Evolutionary conservation across 1,284 basidiomycete species (phyloP), one percentile per base, ranked within the genome.

Genomic region (Sporisorium iseilematis-ciliati): DNA sequence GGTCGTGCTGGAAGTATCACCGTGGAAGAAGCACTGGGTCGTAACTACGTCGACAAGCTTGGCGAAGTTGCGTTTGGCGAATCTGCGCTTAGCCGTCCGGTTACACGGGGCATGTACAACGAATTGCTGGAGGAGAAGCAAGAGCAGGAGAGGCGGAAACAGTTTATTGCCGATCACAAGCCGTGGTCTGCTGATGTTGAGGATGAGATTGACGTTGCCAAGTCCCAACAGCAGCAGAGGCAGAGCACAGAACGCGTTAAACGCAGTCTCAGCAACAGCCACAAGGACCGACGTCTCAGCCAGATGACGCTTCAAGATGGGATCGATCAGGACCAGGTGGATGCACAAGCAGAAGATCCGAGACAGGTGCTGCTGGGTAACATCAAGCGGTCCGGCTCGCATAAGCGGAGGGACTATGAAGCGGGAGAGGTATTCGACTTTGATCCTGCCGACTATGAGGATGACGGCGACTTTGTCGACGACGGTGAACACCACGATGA

Each of bases 11-110:
- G 42, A 4, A 66, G 64, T 29, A 64, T 79, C 53, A 72, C 68
- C 4, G 66, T 75, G 18, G 65, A 67, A 42, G 59, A 78, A 35
- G 77, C 75, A 0, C 53, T 79, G 4, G 78, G 78, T 1, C 51
- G 65, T 25, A 79, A 78, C 60, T 78, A 77, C 35, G 75, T 79
- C 11, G 76, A 79, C 43, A 76, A 75, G 59, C 73, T 79, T 3
- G 78, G 78, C 12, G 75, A 78, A 50, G 76, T 79, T 0, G 77
- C 75, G 11, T 79, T 79, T 48, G 78, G 78, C 7, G 78, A 79
- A 49, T 76, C 73, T 20, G 78, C 78, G 3, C 72, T 79, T 20
- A 78, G 73, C 43, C 56, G 78, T 7, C 78, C 78, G 3, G 78
- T 79, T 2, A 79, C 78, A 8, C 58, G 78, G 11, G 76, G 76